phyloP scores from a whole-genome alignment of 495 filamentous ascomycete genomes.

The Aspergillus heteromorphus region DNA sequence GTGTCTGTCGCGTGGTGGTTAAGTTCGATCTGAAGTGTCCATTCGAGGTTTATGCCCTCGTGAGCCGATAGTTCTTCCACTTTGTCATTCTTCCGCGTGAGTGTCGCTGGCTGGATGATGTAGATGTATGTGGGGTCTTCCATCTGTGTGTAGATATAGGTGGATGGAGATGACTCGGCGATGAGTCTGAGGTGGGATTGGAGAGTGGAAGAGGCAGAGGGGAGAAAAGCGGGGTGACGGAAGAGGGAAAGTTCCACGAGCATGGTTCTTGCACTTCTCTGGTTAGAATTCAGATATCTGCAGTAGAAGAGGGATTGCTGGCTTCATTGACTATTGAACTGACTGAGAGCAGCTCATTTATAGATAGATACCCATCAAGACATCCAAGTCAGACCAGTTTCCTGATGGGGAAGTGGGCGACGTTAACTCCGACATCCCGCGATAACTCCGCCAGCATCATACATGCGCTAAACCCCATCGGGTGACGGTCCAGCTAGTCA shows the following conservation, averaged over 20 bases:
- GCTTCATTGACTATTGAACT: too few species aligned
- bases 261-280: constrained; percentile 32
- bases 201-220: constrained; percentile 9
- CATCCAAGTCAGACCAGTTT: background rate
- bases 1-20: constrained; percentile 9
- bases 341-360: background rate
- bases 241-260: constrained; percentile 49
- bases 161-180: constrained; percentile 29
- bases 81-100: constrained; percentile 44
- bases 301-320: too few species aligned
- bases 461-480: background rate
- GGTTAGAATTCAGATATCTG: background rate
- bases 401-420: background rate
- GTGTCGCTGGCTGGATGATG: constrained; percentile 48
- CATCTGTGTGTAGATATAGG: constrained; percentile 36
- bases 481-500: background rate
- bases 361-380: background rate
- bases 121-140: constrained; percentile 45
- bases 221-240: constrained; percentile 15
- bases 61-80: constrained; percentile 40
- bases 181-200: constrained; percentile 21
- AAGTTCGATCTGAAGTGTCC: constrained; percentile 34
- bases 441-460: too few species aligned
- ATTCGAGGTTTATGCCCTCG: constrained; percentile 33
- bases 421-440: too few species aligned